phyloP scores from a whole-genome alignment of 805 yeast species.

The Candida montana region DNA sequence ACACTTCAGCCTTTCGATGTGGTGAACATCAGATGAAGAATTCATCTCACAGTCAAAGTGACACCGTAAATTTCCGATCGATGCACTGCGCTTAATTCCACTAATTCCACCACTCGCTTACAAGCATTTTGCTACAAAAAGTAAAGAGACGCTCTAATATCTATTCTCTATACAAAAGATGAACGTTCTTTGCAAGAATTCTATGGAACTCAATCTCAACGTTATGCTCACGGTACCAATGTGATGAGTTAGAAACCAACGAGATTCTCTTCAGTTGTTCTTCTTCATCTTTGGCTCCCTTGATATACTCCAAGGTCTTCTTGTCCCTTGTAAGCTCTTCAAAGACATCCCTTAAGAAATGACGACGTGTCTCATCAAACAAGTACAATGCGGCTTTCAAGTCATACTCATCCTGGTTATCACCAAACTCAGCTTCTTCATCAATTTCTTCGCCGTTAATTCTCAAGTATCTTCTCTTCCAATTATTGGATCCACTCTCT shows the following conservation, averaged over 20 bases:
- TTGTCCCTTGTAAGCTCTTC: not conserved
- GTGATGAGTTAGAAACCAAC: too few species aligned
- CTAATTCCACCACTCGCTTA: too few species aligned
- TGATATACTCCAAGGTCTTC: not conserved
- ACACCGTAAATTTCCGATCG: too few species aligned
- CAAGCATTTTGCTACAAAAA: too few species aligned
- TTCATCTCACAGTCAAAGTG: too few species aligned
- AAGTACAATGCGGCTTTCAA: not conserved
- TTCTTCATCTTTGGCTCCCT: not conserved
- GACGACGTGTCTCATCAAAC: constrained; percentile 1
- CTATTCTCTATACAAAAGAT: too few species aligned
- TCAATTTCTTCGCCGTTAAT: not conserved
- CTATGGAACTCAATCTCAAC: constrained; percentile 1
- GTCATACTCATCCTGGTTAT: not conserved
- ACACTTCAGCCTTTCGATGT: too few species aligned
- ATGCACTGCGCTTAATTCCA: too few species aligned
- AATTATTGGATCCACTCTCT: not conserved
- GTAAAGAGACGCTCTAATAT: too few species aligned
- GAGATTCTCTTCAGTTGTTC: not conserved
- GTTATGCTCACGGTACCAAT: not conserved
- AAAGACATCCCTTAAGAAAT: not conserved
- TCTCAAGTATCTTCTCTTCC: not conserved
- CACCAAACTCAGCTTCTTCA: not conserved
- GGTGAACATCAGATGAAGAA: too few species aligned
- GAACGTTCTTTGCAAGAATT: too few species aligned